Conservation (phyloP, 441 rosid genomes). For the Geranium incanum region DNA sequence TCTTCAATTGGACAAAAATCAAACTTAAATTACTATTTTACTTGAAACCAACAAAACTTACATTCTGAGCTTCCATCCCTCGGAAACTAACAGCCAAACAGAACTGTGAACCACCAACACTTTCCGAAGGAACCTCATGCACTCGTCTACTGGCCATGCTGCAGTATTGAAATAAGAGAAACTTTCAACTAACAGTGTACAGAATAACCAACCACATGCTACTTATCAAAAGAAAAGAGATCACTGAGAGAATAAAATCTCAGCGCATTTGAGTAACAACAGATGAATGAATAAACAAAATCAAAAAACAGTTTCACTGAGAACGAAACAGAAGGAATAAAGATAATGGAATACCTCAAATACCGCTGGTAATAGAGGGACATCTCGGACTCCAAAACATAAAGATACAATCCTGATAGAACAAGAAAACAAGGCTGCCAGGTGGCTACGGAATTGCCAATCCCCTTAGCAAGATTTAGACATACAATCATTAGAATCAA, state of each 20-base stretch:
- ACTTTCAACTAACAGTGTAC: conserved; percentile 3
- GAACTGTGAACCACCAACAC: conserved; percentile 81
- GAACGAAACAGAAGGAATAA: conserved; percentile 10
- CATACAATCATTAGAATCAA: conserved; percentile 1
- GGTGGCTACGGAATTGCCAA: conserved; percentile 85
- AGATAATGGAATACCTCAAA: conserved; percentile 57
- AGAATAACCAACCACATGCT: conserved; percentile 4
- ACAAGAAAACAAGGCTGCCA: conserved; percentile 95
- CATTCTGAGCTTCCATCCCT: conserved; percentile 78
- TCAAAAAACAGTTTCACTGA: conserved; percentile 4
- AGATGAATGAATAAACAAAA: background rate
- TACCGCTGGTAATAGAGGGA: conserved; percentile 76
- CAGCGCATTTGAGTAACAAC: background rate
- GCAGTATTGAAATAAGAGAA: conserved; percentile 31
- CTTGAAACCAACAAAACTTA: conserved; percentile 28
- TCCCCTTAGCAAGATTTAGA: conserved; percentile 54
- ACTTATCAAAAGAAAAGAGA: background rate
- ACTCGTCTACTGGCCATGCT: conserved; percentile 97
- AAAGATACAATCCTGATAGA: conserved; percentile 78
- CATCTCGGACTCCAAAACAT: conserved; percentile 75
- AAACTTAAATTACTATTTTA: background rate
- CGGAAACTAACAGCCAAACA: conserved; percentile 79
- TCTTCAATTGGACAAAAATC: background rate
- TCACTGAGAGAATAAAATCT: background rate
- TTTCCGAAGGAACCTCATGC: conserved; percentile 67